Conservation (phyloP, 768 basidiomycete species). For the Suillus placidus region DNA sequence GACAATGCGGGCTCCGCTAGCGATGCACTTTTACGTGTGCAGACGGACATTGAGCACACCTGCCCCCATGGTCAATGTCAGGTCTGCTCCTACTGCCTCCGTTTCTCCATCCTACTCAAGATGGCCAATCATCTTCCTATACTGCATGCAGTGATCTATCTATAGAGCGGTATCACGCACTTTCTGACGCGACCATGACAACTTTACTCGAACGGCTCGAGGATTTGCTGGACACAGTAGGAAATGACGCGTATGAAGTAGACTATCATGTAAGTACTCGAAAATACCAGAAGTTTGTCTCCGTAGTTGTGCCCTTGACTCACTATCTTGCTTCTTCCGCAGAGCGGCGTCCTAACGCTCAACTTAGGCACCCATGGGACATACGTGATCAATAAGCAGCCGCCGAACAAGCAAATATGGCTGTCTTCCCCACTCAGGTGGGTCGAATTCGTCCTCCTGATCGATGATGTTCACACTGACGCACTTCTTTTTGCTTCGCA, state of each 20-base stretch:
- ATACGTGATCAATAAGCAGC: constrained; percentile 97
- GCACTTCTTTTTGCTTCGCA: neutral
- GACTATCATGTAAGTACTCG: constrained; percentile 78
- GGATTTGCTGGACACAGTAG: constrained; percentile 61
- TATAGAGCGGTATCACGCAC: constrained; percentile 64
- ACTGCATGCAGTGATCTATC: constrained; percentile 48
- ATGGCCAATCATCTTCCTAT: neutral
- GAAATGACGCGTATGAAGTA: constrained; percentile 68
- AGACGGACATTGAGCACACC: constrained; percentile 48
- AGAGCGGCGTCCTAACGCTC: constrained; percentile 93
- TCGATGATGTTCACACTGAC: constrained; percentile 8
- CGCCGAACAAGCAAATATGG: constrained; percentile 98
- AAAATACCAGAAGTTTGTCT: neutral
- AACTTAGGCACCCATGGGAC: constrained; percentile 75
- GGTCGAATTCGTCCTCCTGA: constrained; percentile 17
- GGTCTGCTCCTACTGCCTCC: constrained; percentile 38
- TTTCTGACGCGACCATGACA: constrained; percentile 82
- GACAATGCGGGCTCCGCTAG: neutral
- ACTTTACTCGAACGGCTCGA: constrained; percentile 75
- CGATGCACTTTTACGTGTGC: constrained; percentile 13
- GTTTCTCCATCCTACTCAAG: neutral
- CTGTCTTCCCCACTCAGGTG: constrained; percentile 87
- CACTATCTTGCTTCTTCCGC: constrained; percentile 7
- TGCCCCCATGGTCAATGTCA: constrained; percentile 57
- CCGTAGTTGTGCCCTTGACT: neutral